Evolutionary conservation across 371 early-diverging fungal genomes (phyloP), one percentile per base, ranked within the genome.

Genomic region (Mucor sp.): DNA sequence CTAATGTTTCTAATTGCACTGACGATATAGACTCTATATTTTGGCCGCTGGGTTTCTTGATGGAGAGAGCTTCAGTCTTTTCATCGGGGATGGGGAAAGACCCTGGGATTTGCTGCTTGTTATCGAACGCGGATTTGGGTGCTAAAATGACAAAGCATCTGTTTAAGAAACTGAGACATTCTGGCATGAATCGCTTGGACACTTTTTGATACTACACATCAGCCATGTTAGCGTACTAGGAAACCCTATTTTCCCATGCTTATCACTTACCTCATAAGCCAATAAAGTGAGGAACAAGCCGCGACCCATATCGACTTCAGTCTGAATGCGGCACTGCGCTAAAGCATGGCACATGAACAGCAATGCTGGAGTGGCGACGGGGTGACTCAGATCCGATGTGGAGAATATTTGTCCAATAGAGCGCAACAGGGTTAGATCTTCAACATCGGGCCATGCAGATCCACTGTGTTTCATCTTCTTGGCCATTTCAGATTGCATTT

Each of bases 301-400:
- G 6, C 85, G 80, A 1, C 88, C 80, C 11, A 92, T 64, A 70
- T 94, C 95, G 19, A 83, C 67, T 58, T 85, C 78, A n/a, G 79
- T 80, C 17, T 67, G 66, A n/a, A 91, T 75, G 37, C 84, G 85
- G 53, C 87, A 82, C 67, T 90, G 90, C 15, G 85, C 71, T 17
- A 97, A 78, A 60, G 85, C 91, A 76, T 93, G 91, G 41, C 85
- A 79, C 78, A 96, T 88, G 27, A 93, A 77, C 11, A 95, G 64
- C 65, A 86, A 79, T 19, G 91, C 86, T 9, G 97, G 97, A 3
- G 96, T 95, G n/a, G 91, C 84, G 17, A 97, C 89, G 5, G 91
- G 84, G 76, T 98, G 96, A 58, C 83, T 85, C 60, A 89, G 86
- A 87, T 98, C 98, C 5, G 97, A 95, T 9, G 94, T 88, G 4